Conservation (phyloP, 2,329 filamentous ascomycete species). For the Microcera coccophila region DNA sequence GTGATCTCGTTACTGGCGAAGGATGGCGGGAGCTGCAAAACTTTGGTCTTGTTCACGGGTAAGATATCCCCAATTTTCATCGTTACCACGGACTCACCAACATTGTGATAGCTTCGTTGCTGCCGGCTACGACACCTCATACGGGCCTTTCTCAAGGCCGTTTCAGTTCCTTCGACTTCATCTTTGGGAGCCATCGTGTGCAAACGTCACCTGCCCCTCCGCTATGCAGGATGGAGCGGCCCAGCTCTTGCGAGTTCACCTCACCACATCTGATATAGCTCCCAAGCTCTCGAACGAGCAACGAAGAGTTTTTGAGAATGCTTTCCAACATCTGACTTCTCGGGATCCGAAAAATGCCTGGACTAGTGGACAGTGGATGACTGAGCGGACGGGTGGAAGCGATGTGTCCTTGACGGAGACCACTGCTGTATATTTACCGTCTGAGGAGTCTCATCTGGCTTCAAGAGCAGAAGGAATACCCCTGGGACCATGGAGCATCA, state of each 20-base stretch:
- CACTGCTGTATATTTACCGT: slow-evolving; percentile 38
- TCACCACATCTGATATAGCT: slow-evolving; percentile 30
- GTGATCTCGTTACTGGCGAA: slow-evolving; percentile 59
- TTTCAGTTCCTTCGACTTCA: slow-evolving; percentile 57
- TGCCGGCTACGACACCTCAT: slow-evolving; percentile 54
- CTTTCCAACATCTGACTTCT: slow-evolving; percentile 51
- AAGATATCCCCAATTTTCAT: slow-evolving; percentile 5
- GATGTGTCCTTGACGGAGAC: slow-evolving; percentile 68
- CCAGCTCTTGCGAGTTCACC: slow-evolving; percentile 44
- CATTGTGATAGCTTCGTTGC: slow-evolving; percentile 45
- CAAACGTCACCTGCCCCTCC: slow-evolving; percentile 60
- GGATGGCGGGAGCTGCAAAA: slow-evolving; percentile 63
- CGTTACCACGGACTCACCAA: background rate
- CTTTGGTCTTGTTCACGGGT: slow-evolving; percentile 55
- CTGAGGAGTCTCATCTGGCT: slow-evolving; percentile 1
- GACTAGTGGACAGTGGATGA: slow-evolving; percentile 79
- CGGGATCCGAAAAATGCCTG: slow-evolving; percentile 50
- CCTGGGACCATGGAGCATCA: slow-evolving; percentile 57
- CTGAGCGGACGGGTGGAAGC: slow-evolving; percentile 64
- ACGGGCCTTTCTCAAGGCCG: slow-evolving; percentile 50
- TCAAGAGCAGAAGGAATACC: slow-evolving; percentile 25
- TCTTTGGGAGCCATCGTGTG: slow-evolving; percentile 57
- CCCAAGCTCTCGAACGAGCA: slow-evolving; percentile 26
- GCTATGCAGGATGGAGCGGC: slow-evolving; percentile 65
- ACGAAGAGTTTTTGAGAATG: slow-evolving; percentile 47